These are phyloP conservation scores for Exobasidium rhododendri DNA, from an alignment of 1,284 basidiomycete species.

Conservation along the genomic window DNA sequence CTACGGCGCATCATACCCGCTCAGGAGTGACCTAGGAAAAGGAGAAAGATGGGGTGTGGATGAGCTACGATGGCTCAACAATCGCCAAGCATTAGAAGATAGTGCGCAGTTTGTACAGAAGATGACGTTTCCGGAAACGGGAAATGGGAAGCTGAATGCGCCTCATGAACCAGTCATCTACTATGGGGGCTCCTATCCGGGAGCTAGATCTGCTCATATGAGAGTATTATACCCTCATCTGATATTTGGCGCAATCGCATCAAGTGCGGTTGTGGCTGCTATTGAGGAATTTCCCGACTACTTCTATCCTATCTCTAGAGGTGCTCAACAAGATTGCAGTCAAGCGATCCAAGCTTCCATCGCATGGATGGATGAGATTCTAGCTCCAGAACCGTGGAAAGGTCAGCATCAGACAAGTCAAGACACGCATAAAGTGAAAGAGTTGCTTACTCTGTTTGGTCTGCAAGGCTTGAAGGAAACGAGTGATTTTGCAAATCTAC, in stretches of 20 bases:
- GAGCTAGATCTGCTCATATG: slow-evolving; percentile 91
- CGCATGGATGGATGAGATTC: slow-evolving; percentile 38
- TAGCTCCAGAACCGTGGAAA: slow-evolving; percentile 38
- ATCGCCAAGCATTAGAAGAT: slow-evolving; percentile 85
- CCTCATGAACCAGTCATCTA: slow-evolving; percentile 78
- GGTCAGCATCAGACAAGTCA: slow-evolving; percentile 32
- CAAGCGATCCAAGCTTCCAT: slow-evolving; percentile 63
- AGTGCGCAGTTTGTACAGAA: slow-evolving; percentile 83
- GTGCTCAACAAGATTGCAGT: slow-evolving; percentile 71
- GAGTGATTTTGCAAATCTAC: slow-evolving; percentile 41
- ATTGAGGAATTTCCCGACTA: slow-evolving; percentile 61
- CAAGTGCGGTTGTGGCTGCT: slow-evolving; percentile 56
- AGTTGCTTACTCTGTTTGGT: slow-evolving; percentile 35
- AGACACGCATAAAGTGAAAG: slow-evolving; percentile 21
- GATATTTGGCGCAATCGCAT: slow-evolving; percentile 86
- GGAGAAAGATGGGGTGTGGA: slow-evolving; percentile 43
- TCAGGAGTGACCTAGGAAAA: slow-evolving; percentile 69
- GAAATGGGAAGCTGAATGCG: slow-evolving; percentile 20
- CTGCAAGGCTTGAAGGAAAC: slow-evolving; percentile 30
- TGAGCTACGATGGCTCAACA: slow-evolving; percentile 74
- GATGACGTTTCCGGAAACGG: slow-evolving; percentile 65
- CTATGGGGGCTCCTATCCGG: slow-evolving; percentile 81
- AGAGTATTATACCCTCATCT: slow-evolving; percentile 77
- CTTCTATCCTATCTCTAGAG: slow-evolving; percentile 76
- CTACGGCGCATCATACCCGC: slow-evolving; percentile 73